A percentile compares a stretch with the other conserved stretches of the same genome.
These are phyloP conservation scores for Chaetoscypha palmicola DNA, from an alignment of 2,329 filamentous ascomycete genomes.

Conservation along the genomic window DNA sequence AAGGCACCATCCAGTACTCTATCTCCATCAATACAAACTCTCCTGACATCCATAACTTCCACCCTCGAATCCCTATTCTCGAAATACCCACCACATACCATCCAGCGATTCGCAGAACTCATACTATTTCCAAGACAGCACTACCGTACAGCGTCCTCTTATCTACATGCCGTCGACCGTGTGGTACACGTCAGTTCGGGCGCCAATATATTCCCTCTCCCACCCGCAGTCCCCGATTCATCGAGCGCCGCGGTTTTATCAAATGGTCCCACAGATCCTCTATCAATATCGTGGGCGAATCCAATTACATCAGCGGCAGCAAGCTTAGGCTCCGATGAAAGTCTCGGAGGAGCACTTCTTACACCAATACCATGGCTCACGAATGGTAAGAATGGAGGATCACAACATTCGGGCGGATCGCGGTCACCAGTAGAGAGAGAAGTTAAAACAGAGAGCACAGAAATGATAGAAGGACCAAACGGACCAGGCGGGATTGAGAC, in stretches of 20 bases:
- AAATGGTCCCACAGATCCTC: slow-evolving; percentile 49
- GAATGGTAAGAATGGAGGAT: slow-evolving; percentile 32
- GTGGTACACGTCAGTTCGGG: slow-evolving; percentile 84
- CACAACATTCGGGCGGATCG: slow-evolving; percentile 13
- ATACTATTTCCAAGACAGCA: slow-evolving; percentile 68
- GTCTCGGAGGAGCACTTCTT: slow-evolving; percentile 79
- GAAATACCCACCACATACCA: slow-evolving; percentile 76
- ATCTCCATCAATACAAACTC: slow-evolving; percentile 55
- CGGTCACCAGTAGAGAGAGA: slow-evolving; percentile 47
- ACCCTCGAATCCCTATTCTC: slow-evolving; percentile 63
- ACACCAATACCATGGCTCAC: slow-evolving; percentile 91
- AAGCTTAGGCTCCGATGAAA: slow-evolving; percentile 73
- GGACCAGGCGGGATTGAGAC: slow-evolving; percentile 75
- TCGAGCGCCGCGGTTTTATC: slow-evolving; percentile 45
- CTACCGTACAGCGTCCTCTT: slow-evolving; percentile 75
- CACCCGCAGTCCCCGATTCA: slow-evolving; percentile 54
- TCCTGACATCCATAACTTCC: slow-evolving; percentile 53
- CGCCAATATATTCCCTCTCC: slow-evolving; percentile 74
- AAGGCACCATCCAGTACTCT: slow-evolving; percentile 39
- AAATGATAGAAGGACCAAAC: slow-evolving; percentile 76
- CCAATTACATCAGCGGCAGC: slow-evolving; percentile 34
- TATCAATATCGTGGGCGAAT: slow-evolving; percentile 42
- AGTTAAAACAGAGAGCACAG: slow-evolving; percentile 65
- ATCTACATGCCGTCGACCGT: slow-evolving; percentile 84
- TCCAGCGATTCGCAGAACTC: slow-evolving; percentile 87